Conservation (phyloP, 2,329 filamentous ascomycete genomes). For the Tolypocladium tundrense region DNA sequence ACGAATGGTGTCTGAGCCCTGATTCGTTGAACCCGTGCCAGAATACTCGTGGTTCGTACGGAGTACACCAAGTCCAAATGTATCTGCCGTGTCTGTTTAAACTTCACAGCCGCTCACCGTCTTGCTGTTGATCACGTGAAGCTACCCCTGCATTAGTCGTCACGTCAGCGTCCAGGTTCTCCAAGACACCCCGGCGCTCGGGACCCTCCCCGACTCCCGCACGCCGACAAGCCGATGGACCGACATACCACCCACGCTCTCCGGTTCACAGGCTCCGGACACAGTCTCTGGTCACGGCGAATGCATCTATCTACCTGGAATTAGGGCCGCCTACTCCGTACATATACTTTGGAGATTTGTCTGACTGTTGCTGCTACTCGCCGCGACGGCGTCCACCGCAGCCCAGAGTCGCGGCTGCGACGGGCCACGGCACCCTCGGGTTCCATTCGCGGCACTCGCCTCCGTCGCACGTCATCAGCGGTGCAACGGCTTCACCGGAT, state of each 20-base stretch:
- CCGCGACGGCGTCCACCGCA: background rate
- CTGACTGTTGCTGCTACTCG: background rate
- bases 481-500: background rate
- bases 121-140: background rate
- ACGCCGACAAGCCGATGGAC: background rate
- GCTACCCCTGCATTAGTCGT: background rate
- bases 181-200: background rate
- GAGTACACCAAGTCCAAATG: background rate
- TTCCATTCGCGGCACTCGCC: background rate
- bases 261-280: background rate
- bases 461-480: background rate
- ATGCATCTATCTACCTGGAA: background rate
- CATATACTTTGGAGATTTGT: too few species aligned
- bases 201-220: background rate
- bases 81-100: background rate
- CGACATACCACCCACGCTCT: background rate
- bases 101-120: background rate
- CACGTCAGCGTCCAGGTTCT: background rate
- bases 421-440: too few species aligned
- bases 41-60: too few species aligned
- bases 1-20: background rate
- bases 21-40: background rate
- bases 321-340: background rate
- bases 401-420: background rate
- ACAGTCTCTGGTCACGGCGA: background rate